Percentiles rank a stretch among this genome's conserved stretches.
These are phyloP conservation scores for Kwoniella pini DNA, from an alignment of 768 basidiomycete genomes.

Conservation along the genomic window DNA sequence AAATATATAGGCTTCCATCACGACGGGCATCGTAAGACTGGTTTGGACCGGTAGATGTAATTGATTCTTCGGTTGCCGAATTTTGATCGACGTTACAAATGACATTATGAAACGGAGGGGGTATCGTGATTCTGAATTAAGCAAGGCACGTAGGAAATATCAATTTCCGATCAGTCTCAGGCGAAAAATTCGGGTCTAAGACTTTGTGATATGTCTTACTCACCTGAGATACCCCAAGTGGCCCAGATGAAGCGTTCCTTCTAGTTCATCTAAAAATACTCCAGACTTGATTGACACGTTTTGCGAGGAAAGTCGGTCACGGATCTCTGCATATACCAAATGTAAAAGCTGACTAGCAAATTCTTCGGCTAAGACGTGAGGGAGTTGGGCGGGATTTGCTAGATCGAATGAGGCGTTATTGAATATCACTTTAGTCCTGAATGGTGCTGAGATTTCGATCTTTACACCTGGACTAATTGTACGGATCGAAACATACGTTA, in stretches of 20 bases:
- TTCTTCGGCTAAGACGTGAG: conserved; percentile 32
- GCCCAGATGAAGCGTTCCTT: conserved; percentile 15
- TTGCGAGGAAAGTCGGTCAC: background rate
- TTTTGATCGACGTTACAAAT: conserved; percentile 5
- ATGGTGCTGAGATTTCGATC: conserved; percentile 16
- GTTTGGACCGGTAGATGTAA: background rate
- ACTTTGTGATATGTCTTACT: background rate
- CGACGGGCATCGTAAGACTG: conserved; percentile 9
- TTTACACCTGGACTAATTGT: conserved; percentile 25
- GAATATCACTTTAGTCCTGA: conserved; percentile 18
- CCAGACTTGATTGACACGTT: background rate
- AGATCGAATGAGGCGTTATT: conserved; percentile 35
- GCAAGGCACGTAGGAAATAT: background rate
- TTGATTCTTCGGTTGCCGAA: background rate
- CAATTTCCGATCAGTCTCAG: too few species aligned
- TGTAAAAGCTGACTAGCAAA: conserved; percentile 25
- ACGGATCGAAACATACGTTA: background rate
- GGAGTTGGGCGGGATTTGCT: conserved; percentile 24
- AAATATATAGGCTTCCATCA: background rate
- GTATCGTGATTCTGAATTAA: conserved; percentile 16
- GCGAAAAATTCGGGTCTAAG: too few species aligned
- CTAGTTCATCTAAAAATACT: conserved; percentile 26
- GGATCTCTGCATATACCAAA: background rate
- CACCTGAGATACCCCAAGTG: conserved; percentile 10
- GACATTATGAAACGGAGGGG: conserved; percentile 19